Base-by-base conservation (phyloP, 176 grass and related monocot genomes). In the Hordeum marinum region DNA sequence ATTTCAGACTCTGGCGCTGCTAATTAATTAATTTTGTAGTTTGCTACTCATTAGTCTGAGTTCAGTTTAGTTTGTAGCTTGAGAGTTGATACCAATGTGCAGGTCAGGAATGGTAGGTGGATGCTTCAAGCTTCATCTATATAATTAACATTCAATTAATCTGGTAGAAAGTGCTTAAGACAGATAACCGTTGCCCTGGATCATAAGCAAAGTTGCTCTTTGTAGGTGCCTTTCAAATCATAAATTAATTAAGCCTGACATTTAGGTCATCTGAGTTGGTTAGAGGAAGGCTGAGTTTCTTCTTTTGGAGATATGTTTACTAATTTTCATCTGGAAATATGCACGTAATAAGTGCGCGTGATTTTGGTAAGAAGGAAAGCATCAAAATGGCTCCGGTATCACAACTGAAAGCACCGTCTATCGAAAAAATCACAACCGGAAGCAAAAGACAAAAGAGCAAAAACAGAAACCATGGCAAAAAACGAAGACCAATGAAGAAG, bases 221-320 rank as follows among this genome's bases (percentile, higher is more conserved):
- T 84, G 1, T 18, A 77, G n/a, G 32, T 70, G 46, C 25, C 43
- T 65, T 64, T 82, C 83, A 90, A 72, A 82, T 78, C 63, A 82
- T 70, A 77, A 11, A 77, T 76, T 63, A 23, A 54, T 50, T 57
- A 72, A 21, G 52, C 17, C 41, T 77, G 24, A 42, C 24, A 55
- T 65, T 29, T 24, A 85, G 37, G 55, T 8, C 61, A 81, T 34
- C 40, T 23, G 1, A 25, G 20, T 7, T 21, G 59, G 7, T 74
- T 54, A 60, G 67, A 41, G 9, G 9, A 39, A 69, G 18, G 35
- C 21, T 37, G 35, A 39, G 32, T 6, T 68, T 37, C 18, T 3
- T 34, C 9, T 69, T 69, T 6, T 11, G 23, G 9, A 71, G n/a
- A 42, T 11, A n/a, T 70, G 10, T 35, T 11, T 23, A 11, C 2